A percentile compares a stretch with the other conserved stretches of the same genome.
phyloP scores from a whole-genome alignment of 257 asterid genomes.

The Przewalskia tangutica region DNA sequence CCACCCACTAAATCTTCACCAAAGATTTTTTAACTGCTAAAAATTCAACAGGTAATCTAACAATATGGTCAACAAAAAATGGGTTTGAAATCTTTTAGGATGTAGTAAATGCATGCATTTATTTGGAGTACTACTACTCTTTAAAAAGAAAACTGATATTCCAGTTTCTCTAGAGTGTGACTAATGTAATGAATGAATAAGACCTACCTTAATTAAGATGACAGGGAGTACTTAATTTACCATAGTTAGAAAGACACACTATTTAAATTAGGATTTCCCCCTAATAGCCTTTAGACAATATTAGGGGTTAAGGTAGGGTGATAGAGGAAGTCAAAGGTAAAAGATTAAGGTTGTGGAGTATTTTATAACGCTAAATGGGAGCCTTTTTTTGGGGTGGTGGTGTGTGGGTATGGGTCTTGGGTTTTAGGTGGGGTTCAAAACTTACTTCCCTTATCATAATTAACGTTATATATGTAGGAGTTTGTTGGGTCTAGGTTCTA shows the following conservation, averaged over 20 bases:
- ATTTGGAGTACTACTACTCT: not conserved
- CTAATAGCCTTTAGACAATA: not conserved
- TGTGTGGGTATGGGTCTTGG: not conserved
- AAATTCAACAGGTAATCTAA: not conserved
- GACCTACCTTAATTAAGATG: not conserved
- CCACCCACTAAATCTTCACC: too few species aligned
- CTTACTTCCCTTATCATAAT: too few species aligned
- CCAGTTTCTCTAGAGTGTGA: not conserved
- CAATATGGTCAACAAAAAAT: not conserved
- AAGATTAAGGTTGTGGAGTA: not conserved
- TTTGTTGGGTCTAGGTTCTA: too few species aligned
- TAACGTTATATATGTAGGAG: too few species aligned
- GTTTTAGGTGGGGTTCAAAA: not conserved
- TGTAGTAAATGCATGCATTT: not conserved
- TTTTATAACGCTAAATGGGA: not conserved
- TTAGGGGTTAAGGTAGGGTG: not conserved
- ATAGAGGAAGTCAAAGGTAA: not conserved
- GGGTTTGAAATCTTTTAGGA: not conserved
- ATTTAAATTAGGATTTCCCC: not conserved
- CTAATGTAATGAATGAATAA: not conserved
- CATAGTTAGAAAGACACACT: not conserved
- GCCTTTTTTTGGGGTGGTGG: not conserved
- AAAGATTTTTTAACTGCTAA: not conserved
- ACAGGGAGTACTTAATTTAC: not conserved
- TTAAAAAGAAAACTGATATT: not conserved